Evolutionary conservation across 2,329 filamentous ascomycete species (phyloP), one percentile per base, ranked within the genome.

Genomic region (Trichothecium sympodiale): DNA sequence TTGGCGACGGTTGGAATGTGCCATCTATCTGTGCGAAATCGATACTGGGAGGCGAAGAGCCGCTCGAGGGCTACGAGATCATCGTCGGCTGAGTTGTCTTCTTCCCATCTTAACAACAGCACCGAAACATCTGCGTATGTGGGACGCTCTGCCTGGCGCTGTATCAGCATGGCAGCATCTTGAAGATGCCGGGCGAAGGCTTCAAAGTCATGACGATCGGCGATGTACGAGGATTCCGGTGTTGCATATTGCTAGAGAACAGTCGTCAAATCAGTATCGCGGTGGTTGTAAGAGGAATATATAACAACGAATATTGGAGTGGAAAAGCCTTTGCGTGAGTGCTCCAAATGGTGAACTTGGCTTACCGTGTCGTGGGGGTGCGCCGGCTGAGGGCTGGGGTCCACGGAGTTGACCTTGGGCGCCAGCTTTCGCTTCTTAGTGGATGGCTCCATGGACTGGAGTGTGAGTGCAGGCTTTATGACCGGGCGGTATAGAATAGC

Each of bases 81-180:
- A 32, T 63, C 57, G 38, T 75, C 65, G 32, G 69, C 62, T 26
- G 60, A 61, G 29, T 55, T 55, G 44, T 80, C 74, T 37, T 77
- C 74, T 43, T 79, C 72, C 76, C 76, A 80, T 37, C 70, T 64
- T 40, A 80, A 46, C 33, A 80, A 54, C 25, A 80, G 55, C 9
- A 77, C 75, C 4, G 74, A 77, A 12, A 75, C 74, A 38, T 65
- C 67, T 14, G 60, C 65, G 44, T 80, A 77, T 5, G 67, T 66
- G 3, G 65, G 63, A 39, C 65, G 67, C 48, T 77, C 71, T 31
- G 71, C 72, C 55, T 78, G 74, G 42, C 71, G 67, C 51, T 77
- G 73, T 45, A 80, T 77, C 47, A 77, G 62, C 68, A 78, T 77
- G 43, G 76, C 75, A 34, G 75, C 76, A 65, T 80, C 76, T 51